Percentiles rank a stretch among this genome's conserved stretches.
Evolutionary conservation across 148 eudicot species (phyloP).

Genomic region (Camellia sinensis): DNA sequence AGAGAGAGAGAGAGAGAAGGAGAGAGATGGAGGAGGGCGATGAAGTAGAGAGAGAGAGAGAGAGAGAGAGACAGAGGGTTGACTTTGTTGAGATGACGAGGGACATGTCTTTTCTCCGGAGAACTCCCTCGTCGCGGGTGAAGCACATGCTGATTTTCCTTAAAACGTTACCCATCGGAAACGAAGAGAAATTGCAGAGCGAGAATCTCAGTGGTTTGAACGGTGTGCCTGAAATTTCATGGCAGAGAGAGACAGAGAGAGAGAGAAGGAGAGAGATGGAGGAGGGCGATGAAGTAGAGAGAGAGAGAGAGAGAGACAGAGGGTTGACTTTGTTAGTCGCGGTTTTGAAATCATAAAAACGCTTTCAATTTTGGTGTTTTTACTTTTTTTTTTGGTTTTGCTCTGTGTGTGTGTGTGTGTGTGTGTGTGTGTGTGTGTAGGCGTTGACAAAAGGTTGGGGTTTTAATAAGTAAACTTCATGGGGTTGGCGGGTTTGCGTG

Average conservation of each 20-base stretch:
- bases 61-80: conserved; percentile 38
- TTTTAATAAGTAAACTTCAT: conserved; percentile 5
- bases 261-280: conserved; percentile 14
- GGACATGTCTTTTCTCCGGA: conserved; percentile 32
- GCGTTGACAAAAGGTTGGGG: conserved; percentile 25
- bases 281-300: not conserved
- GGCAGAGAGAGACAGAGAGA: not conserved
- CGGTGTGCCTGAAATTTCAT: conserved; percentile 12
- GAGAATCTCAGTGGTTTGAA: not conserved
- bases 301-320: conserved; percentile 35
- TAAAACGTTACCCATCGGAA: conserved; percentile 68
- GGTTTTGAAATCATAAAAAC: conserved; percentile 26
- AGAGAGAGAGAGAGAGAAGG: not conserved
- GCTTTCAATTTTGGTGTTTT: not conserved
- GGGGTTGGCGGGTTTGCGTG: not conserved
- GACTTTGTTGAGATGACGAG: conserved; percentile 32
- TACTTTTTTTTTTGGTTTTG: not conserved
- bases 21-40: conserved; percentile 14
- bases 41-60: conserved; percentile 13
- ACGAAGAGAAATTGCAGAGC: not conserved
- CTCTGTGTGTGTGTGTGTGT: not conserved
- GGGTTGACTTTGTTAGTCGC: conserved; percentile 31
- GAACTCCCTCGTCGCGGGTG: conserved; percentile 47
- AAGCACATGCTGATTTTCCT: conserved; percentile 70
- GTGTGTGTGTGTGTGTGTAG: conserved; percentile 6